phyloP scores from a whole-genome alignment of 306 rosid species.

The Betula pendula region DNA sequence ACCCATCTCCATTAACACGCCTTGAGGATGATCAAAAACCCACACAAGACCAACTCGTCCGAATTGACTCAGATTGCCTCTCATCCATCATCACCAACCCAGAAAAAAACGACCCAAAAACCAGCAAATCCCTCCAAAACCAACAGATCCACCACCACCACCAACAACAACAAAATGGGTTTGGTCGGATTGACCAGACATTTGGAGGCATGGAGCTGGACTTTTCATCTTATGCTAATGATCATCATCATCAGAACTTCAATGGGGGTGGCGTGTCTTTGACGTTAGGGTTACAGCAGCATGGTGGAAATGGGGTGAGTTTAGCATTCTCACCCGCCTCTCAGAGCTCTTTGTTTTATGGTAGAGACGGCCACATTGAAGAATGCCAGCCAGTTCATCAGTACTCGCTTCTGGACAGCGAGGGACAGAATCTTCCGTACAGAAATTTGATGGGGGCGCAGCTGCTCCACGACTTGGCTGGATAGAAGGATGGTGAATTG shows the following conservation, averaged over 20 bases:
- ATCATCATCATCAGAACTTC: conserved; percentile 31
- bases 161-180: conserved; percentile 33
- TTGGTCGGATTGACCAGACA: conserved; percentile 48
- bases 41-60: conserved; percentile 42
- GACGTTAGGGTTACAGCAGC: conserved; percentile 91
- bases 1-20: conserved; percentile 15
- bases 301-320: conserved; percentile 63
- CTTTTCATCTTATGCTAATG: conserved; percentile 51
- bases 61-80: conserved; percentile 65
- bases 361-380: conserved; percentile 74
- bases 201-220: conserved; percentile 72
- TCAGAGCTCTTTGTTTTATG: conserved; percentile 61
- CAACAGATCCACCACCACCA: conserved; percentile 3
- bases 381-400: conserved; percentile 69
- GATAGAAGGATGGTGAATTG: conserved; percentile 26
- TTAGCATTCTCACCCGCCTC: conserved; percentile 56
- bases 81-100: conserved; percentile 60
- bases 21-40: conserved; percentile 64
- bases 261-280: conserved; percentile 58
- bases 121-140: conserved; percentile 31
- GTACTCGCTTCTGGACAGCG: conserved; percentile 74
- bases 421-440: conserved; percentile 69
- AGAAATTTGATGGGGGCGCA: conserved; percentile 87
- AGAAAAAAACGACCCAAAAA: conserved; percentile 39
- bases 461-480: conserved; percentile 73